Evolutionary conservation across 2,329 filamentous ascomycete genomes (phyloP).

Genomic region (Colletotrichum lupini): DNA sequence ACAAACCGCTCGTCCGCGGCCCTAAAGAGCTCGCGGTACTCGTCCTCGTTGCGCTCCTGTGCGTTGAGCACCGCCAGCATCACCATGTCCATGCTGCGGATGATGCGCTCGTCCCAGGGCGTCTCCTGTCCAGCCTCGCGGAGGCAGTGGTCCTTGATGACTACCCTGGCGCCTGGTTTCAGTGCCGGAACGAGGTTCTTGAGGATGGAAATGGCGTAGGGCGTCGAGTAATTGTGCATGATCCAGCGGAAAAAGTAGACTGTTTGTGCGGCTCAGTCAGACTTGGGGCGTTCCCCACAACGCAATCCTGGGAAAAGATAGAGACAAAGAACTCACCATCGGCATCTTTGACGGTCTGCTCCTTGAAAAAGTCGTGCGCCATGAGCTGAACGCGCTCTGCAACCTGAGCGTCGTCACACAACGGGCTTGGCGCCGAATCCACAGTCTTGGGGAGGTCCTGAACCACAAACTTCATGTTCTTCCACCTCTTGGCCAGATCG

Average conservation of each 20-base stretch:
- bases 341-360: constrained; percentile 40
- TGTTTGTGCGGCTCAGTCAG: constrained; percentile 17
- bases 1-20: constrained; percentile 54
- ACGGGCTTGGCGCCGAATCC: constrained; percentile 32
- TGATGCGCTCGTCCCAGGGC: constrained; percentile 58
- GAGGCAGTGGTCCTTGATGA: constrained; percentile 48
- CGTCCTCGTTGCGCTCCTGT: constrained; percentile 59
- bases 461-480: constrained; percentile 45
- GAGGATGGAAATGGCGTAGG: constrained; percentile 44
- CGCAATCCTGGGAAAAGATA: too few species aligned
- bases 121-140: constrained; percentile 51
- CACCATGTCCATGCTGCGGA: constrained; percentile 61
- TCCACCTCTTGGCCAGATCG: constrained; percentile 63
- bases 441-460: constrained; percentile 43
- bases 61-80: constrained; percentile 65
- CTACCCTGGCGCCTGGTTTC: constrained; percentile 46
- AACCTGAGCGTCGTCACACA: constrained; percentile 31
- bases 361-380: constrained; percentile 38
- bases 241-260: constrained; percentile 58
- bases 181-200: constrained; percentile 49
- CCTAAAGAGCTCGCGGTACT: constrained; percentile 58
- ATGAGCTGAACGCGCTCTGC: constrained; percentile 29
- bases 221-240: constrained; percentile 58
- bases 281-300: background rate
- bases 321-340: constrained; percentile 38